Percentiles rank a stretch among this genome's conserved stretches.
Evolutionary conservation across 2,329 filamentous ascomycete genomes (phyloP).

Genomic region (Pochonia chlamydosporia): DNA sequence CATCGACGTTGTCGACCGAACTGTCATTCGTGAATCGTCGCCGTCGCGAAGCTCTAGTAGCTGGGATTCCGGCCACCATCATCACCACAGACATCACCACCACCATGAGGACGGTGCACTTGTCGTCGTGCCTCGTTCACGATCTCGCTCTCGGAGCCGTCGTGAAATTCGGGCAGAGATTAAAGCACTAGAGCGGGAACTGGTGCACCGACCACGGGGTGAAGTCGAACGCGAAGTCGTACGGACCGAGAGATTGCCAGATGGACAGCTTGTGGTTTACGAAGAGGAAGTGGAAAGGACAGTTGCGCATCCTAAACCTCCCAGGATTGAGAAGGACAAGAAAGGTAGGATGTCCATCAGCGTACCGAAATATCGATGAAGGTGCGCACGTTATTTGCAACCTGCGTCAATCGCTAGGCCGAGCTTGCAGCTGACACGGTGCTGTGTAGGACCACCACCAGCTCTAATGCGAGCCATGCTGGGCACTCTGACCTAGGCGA

Average conservation of each 20-base stretch:
- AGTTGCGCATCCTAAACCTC: slow-evolving; percentile 47
- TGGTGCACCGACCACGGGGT: slow-evolving; percentile 29
- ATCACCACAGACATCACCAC: slow-evolving; percentile 23
- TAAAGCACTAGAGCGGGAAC: slow-evolving; percentile 55
- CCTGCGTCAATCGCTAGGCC: slow-evolving; percentile 9
- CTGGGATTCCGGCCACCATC: slow-evolving; percentile 24
- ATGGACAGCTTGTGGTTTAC: slow-evolving; percentile 59
- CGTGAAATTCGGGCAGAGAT: slow-evolving; percentile 70
- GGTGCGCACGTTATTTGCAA: slow-evolving; percentile 34
- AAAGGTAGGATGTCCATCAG: slow-evolving; percentile 94
- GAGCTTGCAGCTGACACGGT: slow-evolving; percentile 24
- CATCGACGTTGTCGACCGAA: slow-evolving; percentile 39
- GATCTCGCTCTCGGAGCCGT: slow-evolving; percentile 40
- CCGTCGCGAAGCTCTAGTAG: slow-evolving; percentile 35
- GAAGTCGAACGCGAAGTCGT: slow-evolving; percentile 46
- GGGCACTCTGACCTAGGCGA: slow-evolving; percentile 58
- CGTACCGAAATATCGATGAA: slow-evolving; percentile 64
- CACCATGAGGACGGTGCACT: slow-evolving; percentile 20
- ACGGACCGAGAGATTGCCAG: slow-evolving; percentile 49
- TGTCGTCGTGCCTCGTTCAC: slow-evolving; percentile 37
- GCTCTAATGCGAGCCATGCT: slow-evolving; percentile 64
- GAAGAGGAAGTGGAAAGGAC: slow-evolving; percentile 53
- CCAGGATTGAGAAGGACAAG: slow-evolving; percentile 79
- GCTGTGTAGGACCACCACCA: slow-evolving; percentile 53
- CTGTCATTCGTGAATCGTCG: slow-evolving; percentile 43